Base-by-base conservation (phyloP, 2,329 filamentous ascomycete genomes). In the Scleromitrula shiraiana region DNA sequence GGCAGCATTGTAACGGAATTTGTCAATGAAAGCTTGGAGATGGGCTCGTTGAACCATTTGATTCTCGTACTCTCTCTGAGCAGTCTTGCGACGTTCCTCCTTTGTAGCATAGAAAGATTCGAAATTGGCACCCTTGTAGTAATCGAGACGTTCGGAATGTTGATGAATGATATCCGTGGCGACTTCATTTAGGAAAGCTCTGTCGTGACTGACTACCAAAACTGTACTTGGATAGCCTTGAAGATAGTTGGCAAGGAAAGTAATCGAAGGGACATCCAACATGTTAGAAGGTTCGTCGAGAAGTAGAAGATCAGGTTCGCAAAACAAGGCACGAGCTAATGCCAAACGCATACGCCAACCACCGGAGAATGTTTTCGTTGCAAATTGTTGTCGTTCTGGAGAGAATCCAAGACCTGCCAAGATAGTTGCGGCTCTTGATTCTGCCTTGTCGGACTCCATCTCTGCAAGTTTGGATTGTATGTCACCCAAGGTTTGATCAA, bases 251-350 rank as follows among this genome's bases (percentile, higher is more conserved):
- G 91, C 86, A 65, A 98, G 78, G 79, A 97, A 98, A 49, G 93
- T 94, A 64, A 98, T 97, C 20, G 93, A 97, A n/a, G 93, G 93
- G 50, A 98, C 93, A 70, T 97, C 93, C 88, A 98, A 89, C 91
- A 97, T 97, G 82, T 97, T 97, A 48, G 91, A 97, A 71, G 93
- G 93, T 81, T 98, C 93, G 73, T 98, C 93, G 59, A 98, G 88
- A 66, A 98, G 77, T 51, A 98, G 72, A 44, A 98, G 74, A 69
- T 98, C 93, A 36, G 93, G 93, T 67, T 98, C 93, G 71, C 93
- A 98, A 74, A 98, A 98, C 29, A 98, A 78, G 12, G 93, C 93
- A 76, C 93, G 77, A 10, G 93, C 93, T 53, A 98, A 77, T 12
- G 93, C 93, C 62, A 98, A 72, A 74, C 93, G 85, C 93, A 98